Evolutionary conservation across 2,329 filamentous ascomycete species (phyloP).

Genomic region (Cordyceps pruinosa): DNA sequence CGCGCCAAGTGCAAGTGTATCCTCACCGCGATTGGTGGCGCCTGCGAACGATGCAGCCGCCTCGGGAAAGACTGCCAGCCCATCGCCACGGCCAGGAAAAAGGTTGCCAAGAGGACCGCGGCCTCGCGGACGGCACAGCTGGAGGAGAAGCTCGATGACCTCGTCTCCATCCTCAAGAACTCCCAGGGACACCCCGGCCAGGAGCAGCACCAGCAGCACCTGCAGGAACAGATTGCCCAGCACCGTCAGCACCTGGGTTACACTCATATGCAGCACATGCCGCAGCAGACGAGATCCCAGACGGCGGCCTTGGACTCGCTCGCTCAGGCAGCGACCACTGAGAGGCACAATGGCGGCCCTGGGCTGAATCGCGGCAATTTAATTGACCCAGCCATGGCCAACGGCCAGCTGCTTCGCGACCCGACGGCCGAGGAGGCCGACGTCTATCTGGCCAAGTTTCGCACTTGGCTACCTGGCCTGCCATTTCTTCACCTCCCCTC

Average conservation of each 20-base stretch:
- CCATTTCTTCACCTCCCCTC: constrained; percentile 38
- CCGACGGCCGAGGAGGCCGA: constrained; percentile 32
- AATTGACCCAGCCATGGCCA: constrained; percentile 13
- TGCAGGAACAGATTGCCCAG: constrained; percentile 8
- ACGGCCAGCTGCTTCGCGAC: constrained; percentile 16
- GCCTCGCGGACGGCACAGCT: constrained; percentile 37
- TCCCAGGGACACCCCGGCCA: constrained; percentile 15
- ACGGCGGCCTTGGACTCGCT: constrained; percentile 20
- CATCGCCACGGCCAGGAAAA: constrained; percentile 34
- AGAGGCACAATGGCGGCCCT: constrained; percentile 15
- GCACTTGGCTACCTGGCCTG: constrained; percentile 34
- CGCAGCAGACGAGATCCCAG: constrained; percentile 9
- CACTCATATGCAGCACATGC: constrained; percentile 12
- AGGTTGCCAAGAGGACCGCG: constrained; percentile 27
- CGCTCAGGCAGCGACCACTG: constrained; percentile 30
- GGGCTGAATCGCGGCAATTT: neutral
- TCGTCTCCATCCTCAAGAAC: constrained; percentile 38
- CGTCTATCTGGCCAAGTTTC: constrained; percentile 34
- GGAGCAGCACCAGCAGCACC: constrained; percentile 13
- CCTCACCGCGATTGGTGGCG: constrained; percentile 25
- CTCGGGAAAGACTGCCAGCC: constrained; percentile 41
- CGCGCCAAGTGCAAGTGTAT: constrained; percentile 44
- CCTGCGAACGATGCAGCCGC: constrained; percentile 37
- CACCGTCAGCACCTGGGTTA: constrained; percentile 5
- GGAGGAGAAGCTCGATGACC: constrained; percentile 43